Conservation (phyloP, 208 protist genomes). For the Angomonas deanei region DNA sequence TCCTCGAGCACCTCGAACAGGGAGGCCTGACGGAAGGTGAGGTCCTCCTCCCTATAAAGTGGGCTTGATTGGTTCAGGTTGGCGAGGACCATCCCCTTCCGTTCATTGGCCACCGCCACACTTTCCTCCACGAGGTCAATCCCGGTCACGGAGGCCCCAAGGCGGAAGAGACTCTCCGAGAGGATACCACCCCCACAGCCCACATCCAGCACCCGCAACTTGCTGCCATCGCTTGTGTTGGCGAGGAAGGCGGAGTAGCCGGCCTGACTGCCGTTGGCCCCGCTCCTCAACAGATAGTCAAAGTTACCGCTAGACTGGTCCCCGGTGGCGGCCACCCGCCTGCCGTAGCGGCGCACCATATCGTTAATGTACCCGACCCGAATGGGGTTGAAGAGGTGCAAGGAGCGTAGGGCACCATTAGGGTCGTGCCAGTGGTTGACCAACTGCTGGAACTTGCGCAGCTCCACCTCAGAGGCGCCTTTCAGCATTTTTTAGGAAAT, state of each 20-base stretch:
- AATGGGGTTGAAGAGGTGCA: slow-evolving; percentile 91
- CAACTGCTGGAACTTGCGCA: slow-evolving; percentile 70
- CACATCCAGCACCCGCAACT: slow-evolving; percentile 73
- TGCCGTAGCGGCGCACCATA: slow-evolving; percentile 34
- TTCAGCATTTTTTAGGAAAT: slow-evolving; percentile 8
- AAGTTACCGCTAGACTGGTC: slow-evolving; percentile 8
- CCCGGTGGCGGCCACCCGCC: slow-evolving; percentile 4
- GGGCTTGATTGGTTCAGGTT: no score
- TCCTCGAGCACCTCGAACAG: slow-evolving; percentile 50
- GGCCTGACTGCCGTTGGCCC: neutral
- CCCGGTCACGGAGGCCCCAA: slow-evolving; percentile 85
- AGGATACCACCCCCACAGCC: slow-evolving; percentile 92
- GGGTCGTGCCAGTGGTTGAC: slow-evolving; percentile 87
- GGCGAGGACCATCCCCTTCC: no score
- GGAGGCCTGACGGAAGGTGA: slow-evolving; percentile 8
- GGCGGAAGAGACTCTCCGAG: slow-evolving; percentile 77
- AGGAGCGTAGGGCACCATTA: slow-evolving; percentile 74
- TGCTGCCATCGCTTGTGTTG: neutral
- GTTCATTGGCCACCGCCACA: slow-evolving; percentile 62
- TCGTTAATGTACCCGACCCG: slow-evolving; percentile 80
- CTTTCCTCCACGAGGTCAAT: slow-evolving; percentile 88
- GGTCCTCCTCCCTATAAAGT: neutral
- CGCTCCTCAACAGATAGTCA: no score
- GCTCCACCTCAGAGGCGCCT: slow-evolving; percentile 57
- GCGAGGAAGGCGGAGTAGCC: neutral